These are phyloP conservation scores for Mycena latifolia DNA, from an alignment of 768 basidiomycete genomes.

Conservation along the genomic window DNA sequence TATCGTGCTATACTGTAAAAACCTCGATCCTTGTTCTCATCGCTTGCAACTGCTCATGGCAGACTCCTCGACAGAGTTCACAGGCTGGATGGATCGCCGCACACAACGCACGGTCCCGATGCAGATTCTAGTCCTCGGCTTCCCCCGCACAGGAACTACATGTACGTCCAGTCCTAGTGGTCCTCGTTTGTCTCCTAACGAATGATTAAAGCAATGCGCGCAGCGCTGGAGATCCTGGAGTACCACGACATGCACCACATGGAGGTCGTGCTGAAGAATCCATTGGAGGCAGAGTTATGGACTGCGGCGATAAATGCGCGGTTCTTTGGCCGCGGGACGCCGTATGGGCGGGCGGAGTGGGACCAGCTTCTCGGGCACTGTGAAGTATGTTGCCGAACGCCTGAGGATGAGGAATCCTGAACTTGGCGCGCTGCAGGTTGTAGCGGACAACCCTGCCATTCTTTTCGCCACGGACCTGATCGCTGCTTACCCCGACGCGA, in stretches of 20 bases:
- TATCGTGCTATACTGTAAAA: no score
- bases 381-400: not conserved
- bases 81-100: not conserved
- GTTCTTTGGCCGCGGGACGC: not conserved
- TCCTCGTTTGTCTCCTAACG: not conserved
- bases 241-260: conserved; percentile 8
- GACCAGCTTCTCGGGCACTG: conserved; percentile 9
- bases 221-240: not conserved
- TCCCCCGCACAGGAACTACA: not conserved
- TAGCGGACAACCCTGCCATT: no score
- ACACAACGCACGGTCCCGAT: not conserved
- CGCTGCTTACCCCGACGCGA: no score
- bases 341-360: not conserved
- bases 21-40: no score
- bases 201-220: not conserved
- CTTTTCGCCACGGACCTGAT: no score
- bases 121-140: not conserved
- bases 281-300: not conserved
- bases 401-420: not conserved
- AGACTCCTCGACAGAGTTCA: no score
- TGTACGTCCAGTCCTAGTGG: not conserved
- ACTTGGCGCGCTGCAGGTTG: no score
- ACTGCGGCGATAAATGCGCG: not conserved
- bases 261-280: not conserved
- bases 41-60: no score